Conservation (phyloP, 75 land plant species). For the Adiantum capillusveneris region DNA sequence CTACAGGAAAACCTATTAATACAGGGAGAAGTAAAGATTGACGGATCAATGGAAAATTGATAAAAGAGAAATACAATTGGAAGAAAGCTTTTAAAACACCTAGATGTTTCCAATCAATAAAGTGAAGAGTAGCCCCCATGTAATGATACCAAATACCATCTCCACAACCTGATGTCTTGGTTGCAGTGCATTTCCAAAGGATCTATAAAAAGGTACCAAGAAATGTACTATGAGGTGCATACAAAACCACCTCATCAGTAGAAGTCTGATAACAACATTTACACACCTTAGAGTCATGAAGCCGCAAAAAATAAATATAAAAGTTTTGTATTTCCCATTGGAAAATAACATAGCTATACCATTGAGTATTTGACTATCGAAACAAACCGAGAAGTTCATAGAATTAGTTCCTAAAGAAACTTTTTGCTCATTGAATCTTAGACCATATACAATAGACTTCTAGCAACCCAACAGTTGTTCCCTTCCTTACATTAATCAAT, state of each 20-base stretch:
- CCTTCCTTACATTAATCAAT: conserved; percentile 36
- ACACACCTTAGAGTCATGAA: conserved; percentile 84
- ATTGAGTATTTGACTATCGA: conserved; percentile 27
- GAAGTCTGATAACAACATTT: no score
- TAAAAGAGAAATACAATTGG: no score
- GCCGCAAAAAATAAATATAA: conserved; percentile 93
- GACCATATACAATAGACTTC: conserved; percentile 38
- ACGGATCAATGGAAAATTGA: no score
- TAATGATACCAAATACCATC: conserved; percentile 72
- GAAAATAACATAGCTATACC: conserved; percentile 63
- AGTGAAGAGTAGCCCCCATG: conserved; percentile 74
- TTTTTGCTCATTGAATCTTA: conserved; percentile 13
- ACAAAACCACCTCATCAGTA: no score
- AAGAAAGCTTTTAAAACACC: conserved; percentile 26
- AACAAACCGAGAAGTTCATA: conserved; percentile 27
- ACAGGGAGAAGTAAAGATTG: no score
- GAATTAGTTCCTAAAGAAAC: conserved; percentile 31
- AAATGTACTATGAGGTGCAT: no score
- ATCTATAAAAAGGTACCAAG: conserved; percentile 54
- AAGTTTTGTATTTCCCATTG: conserved; percentile 58
- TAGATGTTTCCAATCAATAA: conserved; percentile 85
- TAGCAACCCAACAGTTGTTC: conserved; percentile 56
- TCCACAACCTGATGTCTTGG: conserved; percentile 75
- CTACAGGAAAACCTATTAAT: conserved; percentile 57
- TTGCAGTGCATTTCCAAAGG: conserved; percentile 80